Base-by-base conservation (phyloP, 192 early-diverging fungal genomes). In the Gamsiella multidivaricata region DNA sequence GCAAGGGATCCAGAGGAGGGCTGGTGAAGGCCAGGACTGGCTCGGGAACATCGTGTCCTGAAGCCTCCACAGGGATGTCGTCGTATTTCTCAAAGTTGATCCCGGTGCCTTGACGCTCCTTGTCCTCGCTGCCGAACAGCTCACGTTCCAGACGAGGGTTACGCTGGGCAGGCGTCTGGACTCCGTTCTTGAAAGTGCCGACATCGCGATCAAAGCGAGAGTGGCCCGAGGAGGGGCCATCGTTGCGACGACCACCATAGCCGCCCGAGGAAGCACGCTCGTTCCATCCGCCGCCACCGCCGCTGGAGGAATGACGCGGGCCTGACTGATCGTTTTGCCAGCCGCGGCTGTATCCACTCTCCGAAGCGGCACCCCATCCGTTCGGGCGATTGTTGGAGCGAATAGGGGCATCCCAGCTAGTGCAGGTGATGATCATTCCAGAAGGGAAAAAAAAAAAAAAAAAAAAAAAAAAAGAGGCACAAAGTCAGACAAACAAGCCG, bases 31-130 rank as follows among this genome's bases (percentile, higher is more conserved):
- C 45, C 33, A 72, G 6, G 22, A 75, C 26, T 37, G 71, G 71
- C 57, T 88, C 85, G 10, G 92, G 92, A 20, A 86, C 83, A 47
- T 88, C 81, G 34, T 85, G 80, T 20, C 92, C 92, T 18, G 90
- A 89, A 31, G 93, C 94, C 63, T 98, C 95, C 33, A 96, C 96
- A 23, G 97, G 97, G 51, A 98, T 98, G 81, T 98, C 94, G 68
- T 97, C 96, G 82, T 98, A 98, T 80, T 96, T 96, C 69, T 95
- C 94, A 91, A 98, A 98, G 87, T 98, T 98, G 82, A 98, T 98
- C 49, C 97, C 97, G 33, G 94, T 94, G 60, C 87, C 86, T 76
- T 85, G 89, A 54, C 89, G 87, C 51, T 91, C 88, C 76, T 87
- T 85, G 55, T 94, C 92, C 37, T 96, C 91, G 36, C 70, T 53